Conservation (phyloP, 2,329 filamentous ascomycete genomes). For the Hymenoscyphus fructigenus region DNA sequence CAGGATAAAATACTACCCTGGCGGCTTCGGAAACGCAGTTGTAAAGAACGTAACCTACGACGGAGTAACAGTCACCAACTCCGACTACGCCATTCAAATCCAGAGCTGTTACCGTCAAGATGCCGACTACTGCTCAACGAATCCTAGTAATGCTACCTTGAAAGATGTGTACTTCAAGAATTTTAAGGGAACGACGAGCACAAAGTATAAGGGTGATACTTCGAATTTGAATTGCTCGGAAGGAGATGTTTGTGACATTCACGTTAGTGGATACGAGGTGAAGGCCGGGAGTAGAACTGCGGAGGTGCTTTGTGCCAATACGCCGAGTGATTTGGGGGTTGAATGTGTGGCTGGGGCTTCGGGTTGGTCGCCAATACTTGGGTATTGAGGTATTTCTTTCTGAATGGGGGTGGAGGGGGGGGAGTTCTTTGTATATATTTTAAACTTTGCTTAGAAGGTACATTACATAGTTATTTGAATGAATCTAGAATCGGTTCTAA, state of each 20-base stretch:
- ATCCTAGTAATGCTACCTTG: constrained; percentile 39
- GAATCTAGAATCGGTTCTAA: neutral
- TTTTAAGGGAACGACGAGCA: constrained; percentile 41
- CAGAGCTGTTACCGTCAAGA: constrained; percentile 45
- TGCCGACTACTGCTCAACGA: constrained; percentile 37
- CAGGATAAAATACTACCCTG: constrained; percentile 48
- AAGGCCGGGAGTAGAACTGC: constrained; percentile 37
- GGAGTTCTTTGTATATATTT: neutral
- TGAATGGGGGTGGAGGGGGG: neutral
- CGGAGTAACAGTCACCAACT: constrained; percentile 39
- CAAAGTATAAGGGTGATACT: constrained; percentile 38
- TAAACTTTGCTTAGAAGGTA: neutral
- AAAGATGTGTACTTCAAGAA: constrained; percentile 39
- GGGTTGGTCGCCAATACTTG: too few relatives aligned
- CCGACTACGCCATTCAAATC: constrained; percentile 47
- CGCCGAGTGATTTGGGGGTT: neutral
- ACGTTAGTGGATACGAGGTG: constrained; percentile 38
- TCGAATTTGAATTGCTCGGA: constrained; percentile 42
- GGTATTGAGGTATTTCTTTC: too few relatives aligned
- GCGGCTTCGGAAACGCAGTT: constrained; percentile 40
- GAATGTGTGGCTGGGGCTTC: neutral
- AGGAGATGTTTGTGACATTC: constrained; percentile 41
- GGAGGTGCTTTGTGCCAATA: constrained; percentile 38
- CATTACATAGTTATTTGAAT: neutral
- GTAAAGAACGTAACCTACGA: constrained; percentile 45